Evolutionary conservation across 2,329 filamentous ascomycete genomes (phyloP), one percentile per base, ranked within the genome.

Genomic region (Neopestalotiopsis rosae): DNA sequence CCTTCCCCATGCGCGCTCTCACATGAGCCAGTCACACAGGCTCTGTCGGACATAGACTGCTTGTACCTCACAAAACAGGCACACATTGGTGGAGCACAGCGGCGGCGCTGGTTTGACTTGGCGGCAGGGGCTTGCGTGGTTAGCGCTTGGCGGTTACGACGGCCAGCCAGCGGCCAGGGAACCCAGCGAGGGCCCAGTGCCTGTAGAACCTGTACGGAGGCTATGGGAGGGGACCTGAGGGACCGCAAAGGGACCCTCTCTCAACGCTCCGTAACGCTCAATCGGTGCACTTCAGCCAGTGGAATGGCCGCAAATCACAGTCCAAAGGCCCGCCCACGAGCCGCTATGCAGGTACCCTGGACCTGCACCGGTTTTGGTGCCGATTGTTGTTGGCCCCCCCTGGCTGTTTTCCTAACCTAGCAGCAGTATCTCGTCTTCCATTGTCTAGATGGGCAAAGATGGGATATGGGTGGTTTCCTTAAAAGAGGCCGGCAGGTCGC

Each of bases 31-130:
- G 63, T 66, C 20, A 49, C 63, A 66, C 63, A 45, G 32, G 49
- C 10, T 13, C 13, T 34, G 63, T 66, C 49, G 45, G 63, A 49
- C 38, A 57, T 34, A 24, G 56, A 66, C 28, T 38, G 63, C 42
- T 57, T 57, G 63, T 57, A 66, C 40, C 17, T 13, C 63, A 14
- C 30, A 57, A 66, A 24, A 57, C 20, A 57, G 24, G 65, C 38
- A 42, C 24, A 70, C 24, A 67, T 30, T 65, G 49, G 71, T 69
- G 70, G 72, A 74, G 72, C 73, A 69, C 69, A 67, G 68, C 71
- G 71, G 70, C 68, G 73, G 49, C n/a, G 61, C 61, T 45, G 17
- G 68, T 69, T 76, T 76, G 73, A 76, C 74, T 76, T 76, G 74
- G 74, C 74, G 72, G 67, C 69, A 68, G 69, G 61, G 68, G 64